Percentiles rank a stretch among this genome's conserved stretches.
phyloP scores from a whole-genome alignment of 2,329 filamentous ascomycete genomes.

The Neocatenulostroma microsporum region DNA sequence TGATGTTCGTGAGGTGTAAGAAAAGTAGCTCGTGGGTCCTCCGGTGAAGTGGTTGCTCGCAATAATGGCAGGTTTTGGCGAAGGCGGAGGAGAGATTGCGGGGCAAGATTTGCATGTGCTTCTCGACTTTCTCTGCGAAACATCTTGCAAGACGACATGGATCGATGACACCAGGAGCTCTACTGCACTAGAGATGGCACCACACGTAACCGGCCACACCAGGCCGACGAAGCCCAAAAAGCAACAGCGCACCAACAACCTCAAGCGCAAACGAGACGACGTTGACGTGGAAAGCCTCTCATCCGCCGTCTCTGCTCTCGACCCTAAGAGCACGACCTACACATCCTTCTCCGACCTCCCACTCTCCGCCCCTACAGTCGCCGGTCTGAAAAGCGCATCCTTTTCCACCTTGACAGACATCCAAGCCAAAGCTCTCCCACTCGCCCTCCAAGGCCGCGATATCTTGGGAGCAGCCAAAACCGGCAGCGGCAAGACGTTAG shows the following conservation, averaged over 20 bases:
- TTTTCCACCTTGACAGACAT: constrained; percentile 89
- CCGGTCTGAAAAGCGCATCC: constrained; percentile 75
- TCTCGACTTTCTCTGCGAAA: not conserved
- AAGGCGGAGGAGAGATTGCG: not conserved
- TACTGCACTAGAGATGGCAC: too few species aligned
- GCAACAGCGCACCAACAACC: constrained; percentile 35
- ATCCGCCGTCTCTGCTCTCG: constrained; percentile 40
- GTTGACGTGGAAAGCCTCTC: constrained; percentile 43
- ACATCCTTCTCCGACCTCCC: constrained; percentile 77
- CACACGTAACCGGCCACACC: constrained; percentile 36
- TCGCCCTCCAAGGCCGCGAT: constrained; percentile 76
- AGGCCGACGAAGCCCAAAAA: constrained; percentile 50
- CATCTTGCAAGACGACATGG: not conserved
- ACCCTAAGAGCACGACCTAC: constrained; percentile 51
- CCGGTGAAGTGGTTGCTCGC: too few species aligned
- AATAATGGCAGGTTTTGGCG: too few species aligned
- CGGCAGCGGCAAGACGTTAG: constrained; percentile 88
- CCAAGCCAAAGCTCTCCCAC: constrained; percentile 79
- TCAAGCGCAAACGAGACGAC: constrained; percentile 42
- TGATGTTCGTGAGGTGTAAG: not conserved
- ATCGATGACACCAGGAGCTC: too few species aligned
- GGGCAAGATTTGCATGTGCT: constrained; percentile 5
- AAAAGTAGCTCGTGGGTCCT: too few species aligned
- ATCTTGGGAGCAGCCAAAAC: constrained; percentile 94
- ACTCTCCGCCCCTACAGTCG: constrained; percentile 69